Base-by-base conservation (phyloP, 306 rosid species). In the Vigna trinervia region DNA sequence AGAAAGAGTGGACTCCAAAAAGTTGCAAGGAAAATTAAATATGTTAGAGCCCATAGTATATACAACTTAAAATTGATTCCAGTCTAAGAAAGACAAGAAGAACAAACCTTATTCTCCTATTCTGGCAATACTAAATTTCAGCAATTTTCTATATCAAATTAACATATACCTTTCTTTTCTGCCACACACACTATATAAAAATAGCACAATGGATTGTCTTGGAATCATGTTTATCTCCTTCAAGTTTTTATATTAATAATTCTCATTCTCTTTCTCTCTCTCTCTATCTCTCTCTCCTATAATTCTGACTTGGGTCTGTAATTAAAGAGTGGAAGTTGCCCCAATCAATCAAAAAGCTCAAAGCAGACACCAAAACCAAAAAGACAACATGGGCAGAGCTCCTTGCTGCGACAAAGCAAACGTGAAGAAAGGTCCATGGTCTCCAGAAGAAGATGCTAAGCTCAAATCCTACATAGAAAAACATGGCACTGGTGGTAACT, bases 81-180 rank as follows among this genome's bases (percentile, higher is more conserved):
- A 17, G 78, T 64, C 64, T 69, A 83, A 82, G 91, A 82, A 85
- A 80, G 97, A 94, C 98, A 90, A 94, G 97, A 84, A 88, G 98
- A 91, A 91, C 71, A 84, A 85, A 77, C 88, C 85, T 73, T 73
- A 78, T 81, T 88, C 87, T 84, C 75, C 88, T 88, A 79, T 81
- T 82, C 92, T 86, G 93, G 82, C 93, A 81, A 64, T 73, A 72
- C 96, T 80, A 73, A 78, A 82, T 78, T 89, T 83, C 80, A 79
- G 53, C 76, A 79, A 52, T 81, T 87, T 82, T 86, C 71, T 81
- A 78, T 84, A 22, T 26, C 38, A 64, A 45, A 36, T 75, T 22
- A 23, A 28, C n/a, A 32, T 15, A 61, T 72, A 81, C 69, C 36
- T 75, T 69, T 77, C 77, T 63, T 80, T 71, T 71, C 77, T 69